Percentiles rank a stretch among this genome's conserved stretches.
Evolutionary conservation across 192 early-diverging fungal species (phyloP).

Genomic region (Dissophora globulifera): DNA sequence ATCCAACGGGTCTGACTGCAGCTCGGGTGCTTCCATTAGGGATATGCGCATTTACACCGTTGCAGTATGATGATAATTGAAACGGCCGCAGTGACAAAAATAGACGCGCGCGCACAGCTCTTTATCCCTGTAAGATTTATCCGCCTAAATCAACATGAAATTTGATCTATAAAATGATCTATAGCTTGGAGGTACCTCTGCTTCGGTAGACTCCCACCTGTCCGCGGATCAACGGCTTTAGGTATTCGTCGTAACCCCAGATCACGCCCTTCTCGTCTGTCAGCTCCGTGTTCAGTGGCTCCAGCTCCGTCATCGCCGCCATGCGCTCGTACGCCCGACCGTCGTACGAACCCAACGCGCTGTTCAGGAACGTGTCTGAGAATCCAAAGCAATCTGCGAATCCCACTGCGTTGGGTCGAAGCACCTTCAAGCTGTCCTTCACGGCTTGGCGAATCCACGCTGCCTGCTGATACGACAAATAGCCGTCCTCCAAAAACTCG

Average conservation of each 20-base stretch:
- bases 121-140: too few relatives aligned
- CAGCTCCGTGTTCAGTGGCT: constrained; percentile 52
- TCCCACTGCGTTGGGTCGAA: constrained; percentile 81
- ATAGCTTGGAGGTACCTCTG: constrained; percentile 15
- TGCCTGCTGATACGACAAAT: constrained; percentile 61
- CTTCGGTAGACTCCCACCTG: constrained; percentile 26
- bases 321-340: constrained; percentile 79
- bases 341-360: constrained; percentile 78
- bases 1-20: too few relatives aligned
- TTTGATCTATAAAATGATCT: too few relatives aligned
- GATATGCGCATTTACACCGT: too few relatives aligned
- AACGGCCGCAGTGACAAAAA: too few relatives aligned
- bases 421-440: constrained; percentile 62
- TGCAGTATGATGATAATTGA: too few relatives aligned
- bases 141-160: too few relatives aligned
- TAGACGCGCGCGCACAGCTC: too few relatives aligned
- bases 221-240: constrained; percentile 43
- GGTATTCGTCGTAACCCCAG: constrained; percentile 59
- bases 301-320: constrained; percentile 44
- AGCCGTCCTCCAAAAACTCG: constrained; percentile 66
- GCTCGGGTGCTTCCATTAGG: too few relatives aligned
- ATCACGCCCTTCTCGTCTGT: constrained; percentile 50
- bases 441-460: constrained; percentile 59
- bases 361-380: constrained; percentile 80
- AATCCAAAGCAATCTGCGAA: constrained; percentile 85